These are phyloP conservation scores for Ensete ventricosum DNA, from an alignment of 176 grass and related monocot genomes.

Conservation along the genomic window DNA sequence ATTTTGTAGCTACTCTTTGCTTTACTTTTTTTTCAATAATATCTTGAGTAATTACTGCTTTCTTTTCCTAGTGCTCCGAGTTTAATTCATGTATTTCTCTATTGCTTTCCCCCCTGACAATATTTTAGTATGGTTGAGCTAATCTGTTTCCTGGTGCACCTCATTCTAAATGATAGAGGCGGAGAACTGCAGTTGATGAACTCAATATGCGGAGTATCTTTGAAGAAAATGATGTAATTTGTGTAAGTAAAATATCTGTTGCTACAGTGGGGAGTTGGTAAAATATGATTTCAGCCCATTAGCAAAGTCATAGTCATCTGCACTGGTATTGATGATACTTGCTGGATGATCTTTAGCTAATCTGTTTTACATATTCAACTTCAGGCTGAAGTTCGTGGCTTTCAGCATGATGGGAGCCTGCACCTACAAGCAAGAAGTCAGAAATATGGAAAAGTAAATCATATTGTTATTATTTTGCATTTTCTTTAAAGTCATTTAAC, in stretches of 20 bases:
- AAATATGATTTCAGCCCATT: not conserved
- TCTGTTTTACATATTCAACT: conserved; percentile 8
- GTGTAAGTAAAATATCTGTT: conserved; percentile 47
- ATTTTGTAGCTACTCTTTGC: not conserved
- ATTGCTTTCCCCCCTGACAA: not conserved
- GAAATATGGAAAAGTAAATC: conserved; percentile 84
- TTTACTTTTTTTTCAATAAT: not conserved
- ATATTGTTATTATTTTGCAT: not conserved
- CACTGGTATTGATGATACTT: not conserved
- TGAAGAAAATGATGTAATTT: conserved; percentile 95
- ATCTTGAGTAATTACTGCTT: not conserved
- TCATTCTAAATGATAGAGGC: conserved; percentile 41
- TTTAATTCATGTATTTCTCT: not conserved
- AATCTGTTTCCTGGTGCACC: not conserved
- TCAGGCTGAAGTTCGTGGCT: conserved; percentile 91
- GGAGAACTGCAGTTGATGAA: conserved; percentile 92
- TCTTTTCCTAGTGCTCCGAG: not conserved
- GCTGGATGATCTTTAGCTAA: conserved; percentile 1
- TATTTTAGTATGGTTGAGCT: not conserved
- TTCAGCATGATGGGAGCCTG: conserved; percentile 88
- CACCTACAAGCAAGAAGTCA: conserved; percentile 98
- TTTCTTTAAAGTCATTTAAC: not conserved
- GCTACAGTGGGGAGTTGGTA: not conserved
- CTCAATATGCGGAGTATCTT: conserved; percentile 94
- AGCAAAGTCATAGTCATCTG: too few relatives aligned